These are phyloP conservation scores for Trichomonas vaginalis DNA, from an alignment of 208 protist species.

Conservation along the genomic window DNA sequence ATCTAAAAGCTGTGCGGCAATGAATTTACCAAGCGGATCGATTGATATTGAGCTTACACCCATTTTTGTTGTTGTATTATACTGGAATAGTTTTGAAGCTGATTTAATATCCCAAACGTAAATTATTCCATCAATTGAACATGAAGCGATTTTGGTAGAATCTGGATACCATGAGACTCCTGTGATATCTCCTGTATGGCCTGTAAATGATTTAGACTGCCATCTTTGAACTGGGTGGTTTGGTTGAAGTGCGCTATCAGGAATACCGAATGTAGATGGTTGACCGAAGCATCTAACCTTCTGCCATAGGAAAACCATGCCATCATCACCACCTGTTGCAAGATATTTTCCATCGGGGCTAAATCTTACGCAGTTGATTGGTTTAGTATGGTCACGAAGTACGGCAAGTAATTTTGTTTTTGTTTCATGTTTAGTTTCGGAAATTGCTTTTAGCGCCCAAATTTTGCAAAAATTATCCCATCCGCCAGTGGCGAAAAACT, in stretches of 20 bases:
- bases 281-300: not conserved
- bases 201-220: not conserved
- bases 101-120: not conserved
- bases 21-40: not conserved
- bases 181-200: not conserved
- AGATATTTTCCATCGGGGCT: conserved; percentile 12
- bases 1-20: not conserved
- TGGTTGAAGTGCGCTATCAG: not conserved
- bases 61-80: not conserved
- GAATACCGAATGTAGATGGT: not conserved
- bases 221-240: not conserved
- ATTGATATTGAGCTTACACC: not conserved
- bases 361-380: not conserved
- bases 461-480: conserved; percentile 16
- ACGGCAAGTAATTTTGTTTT: not conserved
- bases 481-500: not conserved
- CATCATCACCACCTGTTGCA: not conserved
- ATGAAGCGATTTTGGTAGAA: not conserved
- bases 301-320: not conserved
- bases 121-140: not conserved
- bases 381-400: not conserved
- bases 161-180: not conserved
- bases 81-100: not conserved
- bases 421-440: not conserved
- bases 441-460: not conserved